Evolutionary conservation across 2,329 filamentous ascomycete species (phyloP).

Genomic region (Sordariomycetes sp.): DNA sequence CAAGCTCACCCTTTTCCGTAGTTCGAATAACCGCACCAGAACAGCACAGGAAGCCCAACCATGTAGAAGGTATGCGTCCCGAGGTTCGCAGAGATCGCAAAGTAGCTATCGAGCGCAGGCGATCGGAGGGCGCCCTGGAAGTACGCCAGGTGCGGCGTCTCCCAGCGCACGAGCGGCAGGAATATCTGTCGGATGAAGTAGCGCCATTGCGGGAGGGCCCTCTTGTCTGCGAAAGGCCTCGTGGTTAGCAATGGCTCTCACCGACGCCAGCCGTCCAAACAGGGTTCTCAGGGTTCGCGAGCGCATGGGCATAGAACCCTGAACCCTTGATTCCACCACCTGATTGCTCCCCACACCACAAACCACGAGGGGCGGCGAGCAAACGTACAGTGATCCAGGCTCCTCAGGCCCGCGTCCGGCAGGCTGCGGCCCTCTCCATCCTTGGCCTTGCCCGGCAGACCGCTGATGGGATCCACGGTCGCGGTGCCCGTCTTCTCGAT

Average conservation of each 20-base stretch:
- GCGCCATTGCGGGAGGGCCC: slow-evolving; percentile 77
- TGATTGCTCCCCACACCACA: neutral
- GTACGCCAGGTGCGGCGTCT: slow-evolving; percentile 87
- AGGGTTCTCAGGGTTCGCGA: neutral
- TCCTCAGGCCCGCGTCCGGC: slow-evolving; percentile 66
- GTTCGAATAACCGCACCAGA: slow-evolving; percentile 86
- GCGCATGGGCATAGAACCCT: no score
- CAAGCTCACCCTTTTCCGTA: slow-evolving; percentile 73
- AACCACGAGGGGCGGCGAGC: neutral
- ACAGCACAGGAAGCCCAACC: slow-evolving; percentile 85
- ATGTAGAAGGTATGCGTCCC: slow-evolving; percentile 99
- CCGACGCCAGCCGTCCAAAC: neutral
- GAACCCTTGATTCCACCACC: no score
- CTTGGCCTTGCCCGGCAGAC: neutral
- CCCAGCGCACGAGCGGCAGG: slow-evolving; percentile 82
- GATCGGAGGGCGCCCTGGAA: slow-evolving; percentile 73
- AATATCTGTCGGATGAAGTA: slow-evolving; percentile 72
- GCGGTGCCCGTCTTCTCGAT: slow-evolving; percentile 4
- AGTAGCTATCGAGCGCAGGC: slow-evolving; percentile 86
- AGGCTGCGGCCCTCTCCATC: slow-evolving; percentile 14
- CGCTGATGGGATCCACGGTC: neutral
- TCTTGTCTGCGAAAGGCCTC: slow-evolving; percentile 53
- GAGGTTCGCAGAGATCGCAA: slow-evolving; percentile 90
- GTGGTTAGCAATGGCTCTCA: neutral
- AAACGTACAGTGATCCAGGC: slow-evolving; percentile 63